Percentiles rank a stretch among this genome's conserved stretches.
Evolutionary conservation across 2,329 filamentous ascomycete species (phyloP).

Genomic region (Aspergillus puulaauensis): DNA sequence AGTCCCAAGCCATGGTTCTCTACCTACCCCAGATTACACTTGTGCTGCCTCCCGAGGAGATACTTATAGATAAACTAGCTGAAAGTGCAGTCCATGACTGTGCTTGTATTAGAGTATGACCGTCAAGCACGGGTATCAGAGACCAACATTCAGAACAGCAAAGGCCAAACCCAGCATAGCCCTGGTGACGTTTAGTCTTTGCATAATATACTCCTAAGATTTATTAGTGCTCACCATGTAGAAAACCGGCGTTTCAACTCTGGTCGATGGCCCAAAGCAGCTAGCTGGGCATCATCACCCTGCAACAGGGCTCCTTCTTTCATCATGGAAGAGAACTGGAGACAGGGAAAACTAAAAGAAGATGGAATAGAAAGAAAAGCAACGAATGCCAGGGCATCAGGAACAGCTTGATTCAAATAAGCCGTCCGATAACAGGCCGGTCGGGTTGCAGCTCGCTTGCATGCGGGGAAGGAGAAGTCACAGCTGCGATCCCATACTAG

Average conservation of each 20-base stretch:
- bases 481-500: too few relatives aligned
- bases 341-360: too few relatives aligned
- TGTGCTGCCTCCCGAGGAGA: conserved; percentile 70
- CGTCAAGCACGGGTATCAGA: background rate
- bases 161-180: conserved; percentile 65
- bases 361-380: too few relatives aligned
- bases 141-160: conserved; percentile 57
- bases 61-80: conserved; percentile 57
- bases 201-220: background rate
- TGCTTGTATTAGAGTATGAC: background rate
- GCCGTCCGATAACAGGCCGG: too few relatives aligned
- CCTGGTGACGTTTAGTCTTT: conserved; percentile 16
- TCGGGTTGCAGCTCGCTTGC: too few relatives aligned
- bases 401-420: too few relatives aligned
- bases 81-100: conserved; percentile 62
- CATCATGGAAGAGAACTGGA: too few relatives aligned
- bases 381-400: too few relatives aligned
- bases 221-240: conserved; percentile 39
- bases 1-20: background rate
- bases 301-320: too few relatives aligned
- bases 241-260: conserved; percentile 61
- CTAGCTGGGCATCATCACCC: conserved; percentile 52
- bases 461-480: too few relatives aligned
- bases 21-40: conserved; percentile 69
- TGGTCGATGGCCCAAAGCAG: conserved; percentile 57